Percentiles rank a stretch among this genome's conserved stretches.
These are phyloP conservation scores for Allantophomopsis cytisporea DNA, from an alignment of 2,329 filamentous ascomycete species.

Conservation along the genomic window DNA sequence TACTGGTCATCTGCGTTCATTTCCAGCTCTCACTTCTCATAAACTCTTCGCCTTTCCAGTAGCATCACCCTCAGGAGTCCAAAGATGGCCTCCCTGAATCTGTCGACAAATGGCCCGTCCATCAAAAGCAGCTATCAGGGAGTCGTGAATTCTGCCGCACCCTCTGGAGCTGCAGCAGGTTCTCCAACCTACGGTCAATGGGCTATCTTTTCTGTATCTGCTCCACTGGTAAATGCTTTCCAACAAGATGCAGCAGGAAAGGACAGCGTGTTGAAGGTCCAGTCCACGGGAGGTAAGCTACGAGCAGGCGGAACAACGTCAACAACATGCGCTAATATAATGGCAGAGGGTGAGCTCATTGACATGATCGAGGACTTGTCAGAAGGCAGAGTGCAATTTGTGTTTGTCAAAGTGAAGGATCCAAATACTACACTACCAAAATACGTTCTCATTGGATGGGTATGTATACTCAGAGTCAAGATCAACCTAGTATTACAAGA, in stretches of 20 bases:
- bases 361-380: conserved; percentile 94
- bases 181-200: conserved; percentile 84
- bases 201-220: conserved; percentile 88
- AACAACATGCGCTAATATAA: conserved; percentile 6
- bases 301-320: not conserved
- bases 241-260: conserved; percentile 69
- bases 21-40: too few relatives aligned
- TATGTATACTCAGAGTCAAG: conserved; percentile 17
- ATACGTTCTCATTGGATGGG: conserved; percentile 84
- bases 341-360: conserved; percentile 71
- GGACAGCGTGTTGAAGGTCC: conserved; percentile 91
- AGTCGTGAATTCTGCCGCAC: conserved; percentile 45
- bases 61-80: too few relatives aligned
- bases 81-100: conserved; percentile 65
- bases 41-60: too few relatives aligned
- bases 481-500: not conserved
- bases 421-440: conserved; percentile 84
- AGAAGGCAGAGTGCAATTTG: conserved; percentile 93
- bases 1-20: too few relatives aligned
- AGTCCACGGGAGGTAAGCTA: conserved; percentile 65
- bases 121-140: conserved; percentile 75
- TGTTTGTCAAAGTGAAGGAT: conserved; percentile 92
- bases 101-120: conserved; percentile 66
- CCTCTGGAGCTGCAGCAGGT: conserved; percentile 39
- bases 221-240: conserved; percentile 85